These are phyloP conservation scores for Lathyrus sativus DNA, from an alignment of 306 rosid genomes.

Conservation along the genomic window DNA sequence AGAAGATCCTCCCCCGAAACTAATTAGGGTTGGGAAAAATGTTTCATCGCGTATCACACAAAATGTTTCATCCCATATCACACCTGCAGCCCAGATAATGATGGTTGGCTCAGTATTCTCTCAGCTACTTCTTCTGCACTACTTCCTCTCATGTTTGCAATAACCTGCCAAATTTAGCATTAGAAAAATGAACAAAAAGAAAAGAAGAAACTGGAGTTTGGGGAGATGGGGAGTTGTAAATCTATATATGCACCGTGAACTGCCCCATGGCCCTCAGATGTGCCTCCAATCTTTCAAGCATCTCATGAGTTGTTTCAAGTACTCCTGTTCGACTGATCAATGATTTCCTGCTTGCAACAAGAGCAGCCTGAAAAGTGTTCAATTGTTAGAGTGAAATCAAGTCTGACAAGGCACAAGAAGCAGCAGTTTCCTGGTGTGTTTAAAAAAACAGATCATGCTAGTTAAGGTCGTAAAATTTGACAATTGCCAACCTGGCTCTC, in stretches of 20 bases:
- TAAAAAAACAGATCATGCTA: slow-evolving; percentile 12
- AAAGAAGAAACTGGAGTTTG: neutral
- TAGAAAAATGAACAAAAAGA: slow-evolving; percentile 34
- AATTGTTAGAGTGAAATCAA: slow-evolving; percentile 36
- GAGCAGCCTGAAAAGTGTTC: slow-evolving; percentile 71
- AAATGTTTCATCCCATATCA: slow-evolving; percentile 35
- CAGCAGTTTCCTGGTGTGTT: slow-evolving; percentile 26
- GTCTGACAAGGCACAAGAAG: slow-evolving; percentile 32
- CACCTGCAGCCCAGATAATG: slow-evolving; percentile 90
- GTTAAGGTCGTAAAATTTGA: slow-evolving; percentile 30
- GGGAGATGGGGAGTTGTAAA: slow-evolving; percentile 1
- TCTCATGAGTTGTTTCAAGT: slow-evolving; percentile 85
- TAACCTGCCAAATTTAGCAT: slow-evolving; percentile 60
- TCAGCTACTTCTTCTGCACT: slow-evolving; percentile 90
- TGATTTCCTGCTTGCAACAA: slow-evolving; percentile 86
- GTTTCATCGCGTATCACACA: slow-evolving; percentile 46
- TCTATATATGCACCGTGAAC: slow-evolving; percentile 63
- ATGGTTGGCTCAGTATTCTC: slow-evolving; percentile 80
- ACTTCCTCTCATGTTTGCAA: slow-evolving; percentile 94
- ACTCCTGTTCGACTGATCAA: slow-evolving; percentile 72
- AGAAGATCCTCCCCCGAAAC: slow-evolving; percentile 1
- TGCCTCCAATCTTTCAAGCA: slow-evolving; percentile 92
- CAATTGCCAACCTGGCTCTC: slow-evolving; percentile 73
- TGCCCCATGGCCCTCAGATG: slow-evolving; percentile 82
- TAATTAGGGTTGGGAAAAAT: neutral